A percentile compares a stretch with the other conserved stretches of the same genome.
Conservation (phyloP, 2,329 filamentous ascomycete species). For the Arthrobotrys iridis region DNA sequence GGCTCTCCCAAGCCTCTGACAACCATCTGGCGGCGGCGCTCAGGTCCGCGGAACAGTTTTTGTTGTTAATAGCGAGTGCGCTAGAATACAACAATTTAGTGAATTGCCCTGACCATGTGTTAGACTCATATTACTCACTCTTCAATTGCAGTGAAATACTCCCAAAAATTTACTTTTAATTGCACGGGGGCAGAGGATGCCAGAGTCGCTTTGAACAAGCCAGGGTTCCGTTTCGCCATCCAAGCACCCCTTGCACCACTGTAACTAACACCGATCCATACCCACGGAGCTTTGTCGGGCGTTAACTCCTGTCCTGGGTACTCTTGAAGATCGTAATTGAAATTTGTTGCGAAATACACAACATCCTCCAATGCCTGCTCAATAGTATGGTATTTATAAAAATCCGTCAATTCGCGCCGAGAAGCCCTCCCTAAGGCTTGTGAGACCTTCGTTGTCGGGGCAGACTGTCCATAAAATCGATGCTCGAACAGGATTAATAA, state of each 20-base stretch:
- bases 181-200: constrained; percentile 59
- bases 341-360: constrained; percentile 61
- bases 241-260: constrained; percentile 57
- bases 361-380: constrained; percentile 63
- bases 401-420: constrained; percentile 59
- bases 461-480: constrained; percentile 62
- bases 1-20: constrained; percentile 52
- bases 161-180: constrained; percentile 60
- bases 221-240: constrained; percentile 56
- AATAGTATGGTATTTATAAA: constrained; percentile 61
- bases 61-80: constrained; percentile 22
- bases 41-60: constrained; percentile 56
- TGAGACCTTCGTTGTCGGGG: constrained; percentile 57
- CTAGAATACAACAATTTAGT: neutral
- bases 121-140: constrained; percentile 42
- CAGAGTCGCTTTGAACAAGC: constrained; percentile 55
- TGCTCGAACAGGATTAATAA: constrained; percentile 57
- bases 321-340: constrained; percentile 58
- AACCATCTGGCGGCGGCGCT: constrained; percentile 48
- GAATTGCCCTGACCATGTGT: constrained; percentile 11
- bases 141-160: constrained; percentile 62
- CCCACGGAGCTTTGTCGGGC: constrained; percentile 50
- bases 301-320: constrained; percentile 58
- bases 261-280: constrained; percentile 56
- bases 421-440: neutral